These are phyloP conservation scores for Candida piceae DNA, from an alignment of 805 yeast genomes.

Conservation along the genomic window DNA sequence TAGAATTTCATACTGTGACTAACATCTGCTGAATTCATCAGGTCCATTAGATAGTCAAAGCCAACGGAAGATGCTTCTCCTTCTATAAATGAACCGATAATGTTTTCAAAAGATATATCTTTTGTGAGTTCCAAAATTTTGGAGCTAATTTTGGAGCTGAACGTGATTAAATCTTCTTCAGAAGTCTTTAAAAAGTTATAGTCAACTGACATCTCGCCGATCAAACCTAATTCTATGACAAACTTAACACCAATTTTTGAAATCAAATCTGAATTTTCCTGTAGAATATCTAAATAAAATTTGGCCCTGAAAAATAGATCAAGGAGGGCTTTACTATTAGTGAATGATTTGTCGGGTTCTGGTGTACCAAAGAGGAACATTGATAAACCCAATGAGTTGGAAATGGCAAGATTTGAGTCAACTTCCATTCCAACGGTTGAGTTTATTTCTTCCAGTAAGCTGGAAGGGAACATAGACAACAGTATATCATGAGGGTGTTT, in stretches of 20 bases:
- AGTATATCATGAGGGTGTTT: slow-evolving; percentile 2
- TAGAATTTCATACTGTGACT: slow-evolving; percentile 23
- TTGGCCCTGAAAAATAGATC: slow-evolving; percentile 3
- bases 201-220: slow-evolving; percentile 35
- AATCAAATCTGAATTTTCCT: slow-evolving; percentile 2
- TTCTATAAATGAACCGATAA: background rate
- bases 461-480: slow-evolving; percentile 4
- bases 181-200: slow-evolving; percentile 27
- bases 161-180: slow-evolving; percentile 7
- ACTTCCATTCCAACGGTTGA: slow-evolving; percentile 5
- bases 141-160: slow-evolving; percentile 5
- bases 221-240: slow-evolving; percentile 23
- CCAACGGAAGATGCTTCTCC: background rate
- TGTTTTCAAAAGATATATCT: background rate
- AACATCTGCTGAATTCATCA: background rate
- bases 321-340: background rate
- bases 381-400: slow-evolving; percentile 22
- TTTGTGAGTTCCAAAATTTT: background rate
- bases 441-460: slow-evolving; percentile 3
- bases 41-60: slow-evolving; percentile 1
- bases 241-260: slow-evolving; percentile 1
- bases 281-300: slow-evolving; percentile 3
- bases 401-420: slow-evolving; percentile 11
- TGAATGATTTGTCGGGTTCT: background rate
- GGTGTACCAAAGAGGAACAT: slow-evolving; percentile 11